Conservation (phyloP, 83 land plant species). For the Picea engelmannii region DNA sequence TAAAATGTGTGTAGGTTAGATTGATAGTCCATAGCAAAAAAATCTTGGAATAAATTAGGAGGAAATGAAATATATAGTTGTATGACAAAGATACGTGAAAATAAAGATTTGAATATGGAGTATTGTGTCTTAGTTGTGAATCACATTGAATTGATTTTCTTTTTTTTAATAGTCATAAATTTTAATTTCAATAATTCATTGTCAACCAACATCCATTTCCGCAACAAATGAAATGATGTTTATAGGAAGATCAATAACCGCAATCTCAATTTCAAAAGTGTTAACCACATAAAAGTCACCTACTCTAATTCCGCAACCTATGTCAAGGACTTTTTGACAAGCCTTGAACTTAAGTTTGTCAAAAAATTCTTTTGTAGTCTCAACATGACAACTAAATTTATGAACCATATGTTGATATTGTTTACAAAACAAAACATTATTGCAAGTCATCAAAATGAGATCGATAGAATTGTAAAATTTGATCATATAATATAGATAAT, state of each 20-base stretch:
- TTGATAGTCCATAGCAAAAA: background rate
- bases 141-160: background rate
- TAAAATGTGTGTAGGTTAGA: background rate
- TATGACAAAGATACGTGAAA: background rate
- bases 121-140: constrained; percentile 73
- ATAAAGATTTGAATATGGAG: constrained; percentile 84
- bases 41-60: background rate
- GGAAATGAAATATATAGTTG: background rate
- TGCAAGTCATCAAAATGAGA: background rate
- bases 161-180: constrained; percentile 93
- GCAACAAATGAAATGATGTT: constrained; percentile 9
- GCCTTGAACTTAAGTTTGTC: constrained; percentile 75
- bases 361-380: constrained; percentile 96
- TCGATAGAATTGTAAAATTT: no score
- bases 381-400: constrained; percentile 34
- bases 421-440: background rate
- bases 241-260: no score
- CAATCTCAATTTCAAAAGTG: no score
- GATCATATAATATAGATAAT: no score
- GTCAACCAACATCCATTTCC: constrained; percentile 89
- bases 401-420: background rate
- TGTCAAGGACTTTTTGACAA: constrained; percentile 38
- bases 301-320: no score
- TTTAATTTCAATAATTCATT: constrained; percentile 91
- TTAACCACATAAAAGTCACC: no score